These are phyloP conservation scores for Sideroxylon spinosum DNA, from an alignment of 179 eudicot genomes.

Conservation along the genomic window DNA sequence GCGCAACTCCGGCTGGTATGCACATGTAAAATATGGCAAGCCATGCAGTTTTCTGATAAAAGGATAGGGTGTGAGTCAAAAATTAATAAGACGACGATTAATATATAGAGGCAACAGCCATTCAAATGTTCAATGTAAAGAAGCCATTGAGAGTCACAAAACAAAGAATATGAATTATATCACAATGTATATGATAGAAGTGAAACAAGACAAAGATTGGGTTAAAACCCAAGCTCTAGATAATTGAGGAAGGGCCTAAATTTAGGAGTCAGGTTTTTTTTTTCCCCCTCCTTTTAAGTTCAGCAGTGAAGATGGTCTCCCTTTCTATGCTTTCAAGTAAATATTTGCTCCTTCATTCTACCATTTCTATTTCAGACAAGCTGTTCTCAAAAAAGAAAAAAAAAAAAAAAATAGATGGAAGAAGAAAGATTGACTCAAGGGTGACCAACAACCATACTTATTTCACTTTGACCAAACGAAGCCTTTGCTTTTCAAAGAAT, in stretches of 20 bases:
- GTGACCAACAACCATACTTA: background rate
- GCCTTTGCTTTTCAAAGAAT: background rate
- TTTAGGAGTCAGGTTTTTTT: background rate
- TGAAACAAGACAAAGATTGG: background rate
- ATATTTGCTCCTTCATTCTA: background rate
- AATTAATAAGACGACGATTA: too few relatives aligned
- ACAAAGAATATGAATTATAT: background rate
- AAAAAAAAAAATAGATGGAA: background rate
- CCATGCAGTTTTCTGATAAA: conserved; percentile 86
- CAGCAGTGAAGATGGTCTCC: background rate
- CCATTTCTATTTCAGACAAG: too few relatives aligned
- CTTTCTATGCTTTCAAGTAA: background rate
- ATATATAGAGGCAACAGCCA: too few relatives aligned
- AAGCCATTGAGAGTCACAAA: background rate
- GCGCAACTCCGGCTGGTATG: conserved; percentile 87
- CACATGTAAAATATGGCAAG: conserved; percentile 94
- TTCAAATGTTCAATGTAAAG: too few relatives aligned
- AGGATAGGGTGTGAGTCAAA: too few relatives aligned
- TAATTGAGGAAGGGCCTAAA: background rate
- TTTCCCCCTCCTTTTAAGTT: background rate
- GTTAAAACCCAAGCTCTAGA: background rate
- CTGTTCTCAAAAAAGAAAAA: too few relatives aligned
- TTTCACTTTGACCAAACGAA: background rate
- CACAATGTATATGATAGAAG: background rate
- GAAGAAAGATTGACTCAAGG: background rate